phyloP scores from a whole-genome alignment of 2,329 filamentous ascomycete species.

The Ophiostoma ulmi region DNA sequence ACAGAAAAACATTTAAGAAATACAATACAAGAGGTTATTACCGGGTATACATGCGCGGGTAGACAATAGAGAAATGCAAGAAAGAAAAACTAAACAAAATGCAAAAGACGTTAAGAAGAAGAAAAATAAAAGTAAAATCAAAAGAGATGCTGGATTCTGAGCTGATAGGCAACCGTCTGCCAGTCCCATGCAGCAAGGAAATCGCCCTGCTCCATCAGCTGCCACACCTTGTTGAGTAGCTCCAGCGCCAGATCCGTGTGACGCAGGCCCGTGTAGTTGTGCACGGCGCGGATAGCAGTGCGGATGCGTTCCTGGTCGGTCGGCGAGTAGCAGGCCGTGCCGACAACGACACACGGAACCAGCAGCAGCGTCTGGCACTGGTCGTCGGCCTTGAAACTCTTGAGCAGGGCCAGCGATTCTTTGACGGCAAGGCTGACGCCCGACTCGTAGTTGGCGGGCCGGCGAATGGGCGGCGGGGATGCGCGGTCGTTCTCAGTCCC shows the following conservation, averaged over 20 bases:
- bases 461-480: constrained; percentile 46
- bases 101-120: constrained; percentile 29
- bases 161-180: constrained; percentile 50
- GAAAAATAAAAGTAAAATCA: background rate
- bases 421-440: constrained; percentile 52
- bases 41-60: background rate
- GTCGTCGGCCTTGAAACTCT: constrained; percentile 52
- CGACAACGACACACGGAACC: constrained; percentile 56
- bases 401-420: constrained; percentile 51
- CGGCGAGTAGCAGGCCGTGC: constrained; percentile 53
- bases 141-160: constrained; percentile 51
- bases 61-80: background rate
- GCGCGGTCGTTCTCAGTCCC: constrained; percentile 26
- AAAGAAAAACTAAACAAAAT: background rate
- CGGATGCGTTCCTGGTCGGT: constrained; percentile 50
- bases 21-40: background rate
- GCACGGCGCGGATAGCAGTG: constrained; percentile 46
- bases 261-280: constrained; percentile 55
- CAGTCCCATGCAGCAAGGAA: constrained; percentile 60
- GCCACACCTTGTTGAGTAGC: constrained; percentile 56
- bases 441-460: constrained; percentile 46
- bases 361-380: constrained; percentile 56
- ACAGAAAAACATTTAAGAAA: background rate
- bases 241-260: constrained; percentile 52
- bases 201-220: constrained; percentile 53